Base-by-base conservation (phyloP, 2,329 filamentous ascomycete species). In the Alternaria conjuncta region DNA sequence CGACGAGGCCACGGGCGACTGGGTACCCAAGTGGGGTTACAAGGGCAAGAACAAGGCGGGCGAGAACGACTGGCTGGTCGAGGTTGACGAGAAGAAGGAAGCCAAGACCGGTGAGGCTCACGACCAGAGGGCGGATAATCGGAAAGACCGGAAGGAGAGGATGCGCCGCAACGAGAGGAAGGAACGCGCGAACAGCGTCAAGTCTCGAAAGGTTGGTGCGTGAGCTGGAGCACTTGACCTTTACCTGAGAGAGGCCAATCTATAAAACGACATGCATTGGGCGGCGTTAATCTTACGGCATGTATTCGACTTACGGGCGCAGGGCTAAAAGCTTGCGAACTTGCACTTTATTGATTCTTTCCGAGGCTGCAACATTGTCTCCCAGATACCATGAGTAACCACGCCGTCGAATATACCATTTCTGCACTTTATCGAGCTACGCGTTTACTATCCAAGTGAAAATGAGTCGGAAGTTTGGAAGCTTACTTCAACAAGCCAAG, bases 11-110 rank as follows among this genome's bases (percentile, higher is more conserved):
- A 92, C 85, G 30, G 92, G 92, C 69, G 92, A 96, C 79, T 98
- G 94, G 93, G 92, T 93, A 78, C 91, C 92, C 67, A 94, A 94
- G 82, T 99, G 95, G 93, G 96, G 96, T 1, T 97, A 96, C 84
- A 92, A 95, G 84, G 94, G 91, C 65, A 90, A 92, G 80, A 96
- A 96, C 81, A 95, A 96, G 85, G 89, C 90, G 65, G 91, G 88
- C 20, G 90, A 96, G 81, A 86, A 89, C 68, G 90, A 97, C 75
- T 97, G 94, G 92, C 84, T 97, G 71, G 93, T 97, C 63, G 96
- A 98, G 87, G 90, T 99, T 57, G 91, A 97, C 77, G 88, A 91
- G 69, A 84, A 85, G 79, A 82, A 82, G 71, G 88, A 90, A 79
- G 89, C 88, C 77, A 90, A 92, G 82, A 86, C 83, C 43, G 83